Conservation (phyloP, 2,329 filamentous ascomycete genomes). For the Dryadomyces quercus-mongolicae region DNA sequence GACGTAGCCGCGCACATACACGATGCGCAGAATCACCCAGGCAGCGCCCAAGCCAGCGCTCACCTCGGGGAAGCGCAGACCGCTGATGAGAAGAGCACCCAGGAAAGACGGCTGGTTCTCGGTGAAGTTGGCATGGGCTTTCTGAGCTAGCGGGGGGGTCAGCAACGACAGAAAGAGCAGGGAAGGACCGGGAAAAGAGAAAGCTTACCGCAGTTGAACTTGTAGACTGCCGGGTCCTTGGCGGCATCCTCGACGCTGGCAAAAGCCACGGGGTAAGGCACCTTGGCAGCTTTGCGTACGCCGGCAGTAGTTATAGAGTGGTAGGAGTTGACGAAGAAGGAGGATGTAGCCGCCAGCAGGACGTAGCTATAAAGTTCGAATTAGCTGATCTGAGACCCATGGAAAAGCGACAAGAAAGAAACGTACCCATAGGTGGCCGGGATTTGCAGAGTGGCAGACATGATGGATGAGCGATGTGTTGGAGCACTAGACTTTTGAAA, state of each 20-base stretch:
- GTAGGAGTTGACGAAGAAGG: constrained; percentile 44
- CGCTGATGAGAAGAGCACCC: constrained; percentile 40
- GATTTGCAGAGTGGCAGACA: constrained; percentile 7
- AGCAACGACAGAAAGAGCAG: background rate
- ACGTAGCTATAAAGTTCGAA: constrained; percentile 41
- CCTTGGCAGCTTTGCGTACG: constrained; percentile 38
- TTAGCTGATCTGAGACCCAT: background rate
- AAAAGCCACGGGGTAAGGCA: constrained; percentile 47
- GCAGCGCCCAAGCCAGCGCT: constrained; percentile 35
- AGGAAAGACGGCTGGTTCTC: constrained; percentile 47
- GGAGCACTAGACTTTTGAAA: no score
- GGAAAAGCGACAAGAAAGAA: background rate
- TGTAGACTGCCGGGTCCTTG: constrained; percentile 39
- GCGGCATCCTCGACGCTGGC: constrained; percentile 39
- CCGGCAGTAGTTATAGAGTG: constrained; percentile 35
- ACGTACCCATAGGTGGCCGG: constrained; percentile 10
- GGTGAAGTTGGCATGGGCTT: constrained; percentile 50
- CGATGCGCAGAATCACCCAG: constrained; percentile 39
- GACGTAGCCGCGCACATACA: constrained; percentile 46
- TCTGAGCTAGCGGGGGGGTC: constrained; percentile 30
- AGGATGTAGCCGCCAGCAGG: constrained; percentile 42
- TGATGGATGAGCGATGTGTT: background rate
- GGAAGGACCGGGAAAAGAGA: background rate
- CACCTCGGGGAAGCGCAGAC: constrained; percentile 39
- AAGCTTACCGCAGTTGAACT: constrained; percentile 49